Percentiles rank a stretch among this genome's conserved stretches.
Conservation (phyloP, 352 stramenopile genomes). For the Thalassiosira hispida region DNA sequence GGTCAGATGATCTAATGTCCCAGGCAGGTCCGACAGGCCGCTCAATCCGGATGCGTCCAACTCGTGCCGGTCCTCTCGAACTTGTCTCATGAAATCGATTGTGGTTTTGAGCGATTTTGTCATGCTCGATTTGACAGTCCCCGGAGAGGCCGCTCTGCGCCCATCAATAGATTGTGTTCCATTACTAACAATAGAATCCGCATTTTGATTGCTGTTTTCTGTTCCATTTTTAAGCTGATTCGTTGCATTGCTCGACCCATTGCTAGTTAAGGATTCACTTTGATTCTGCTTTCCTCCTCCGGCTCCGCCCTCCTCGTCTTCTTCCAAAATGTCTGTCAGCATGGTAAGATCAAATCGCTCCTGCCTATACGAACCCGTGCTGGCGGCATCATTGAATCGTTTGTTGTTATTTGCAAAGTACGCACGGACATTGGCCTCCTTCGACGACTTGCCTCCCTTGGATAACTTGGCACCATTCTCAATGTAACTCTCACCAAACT, state of each 20-base stretch:
- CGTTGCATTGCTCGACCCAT: conserved; percentile 3
- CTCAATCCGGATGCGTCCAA: background rate
- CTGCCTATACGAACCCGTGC: conserved; percentile 31
- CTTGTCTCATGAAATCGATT: conserved; percentile 36
- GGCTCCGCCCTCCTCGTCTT: conserved; percentile 3
- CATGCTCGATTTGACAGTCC: conserved; percentile 3
- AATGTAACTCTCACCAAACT: conserved; percentile 59
- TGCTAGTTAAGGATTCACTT: background rate
- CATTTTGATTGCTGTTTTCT: no score
- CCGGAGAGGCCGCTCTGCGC: background rate
- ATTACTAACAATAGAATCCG: no score
- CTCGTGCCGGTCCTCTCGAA: conserved; percentile 22
- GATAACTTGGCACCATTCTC: background rate
- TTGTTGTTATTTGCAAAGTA: conserved; percentile 7
- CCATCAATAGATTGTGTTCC: background rate
- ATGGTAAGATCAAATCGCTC: conserved; percentile 39
- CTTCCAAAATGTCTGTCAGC: conserved; percentile 20
- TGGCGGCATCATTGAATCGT: conserved; percentile 10
- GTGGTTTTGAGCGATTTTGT: conserved; percentile 32
- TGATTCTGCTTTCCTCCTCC: background rate
- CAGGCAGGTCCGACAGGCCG: conserved; percentile 59
- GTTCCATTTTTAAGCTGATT: background rate
- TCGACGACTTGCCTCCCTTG: conserved; percentile 15
- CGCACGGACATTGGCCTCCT: background rate
- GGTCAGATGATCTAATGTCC: conserved; percentile 33